These are phyloP conservation scores for Berberis thunbergii DNA, from an alignment of 164 flowering plant genomes.

Conservation along the genomic window DNA sequence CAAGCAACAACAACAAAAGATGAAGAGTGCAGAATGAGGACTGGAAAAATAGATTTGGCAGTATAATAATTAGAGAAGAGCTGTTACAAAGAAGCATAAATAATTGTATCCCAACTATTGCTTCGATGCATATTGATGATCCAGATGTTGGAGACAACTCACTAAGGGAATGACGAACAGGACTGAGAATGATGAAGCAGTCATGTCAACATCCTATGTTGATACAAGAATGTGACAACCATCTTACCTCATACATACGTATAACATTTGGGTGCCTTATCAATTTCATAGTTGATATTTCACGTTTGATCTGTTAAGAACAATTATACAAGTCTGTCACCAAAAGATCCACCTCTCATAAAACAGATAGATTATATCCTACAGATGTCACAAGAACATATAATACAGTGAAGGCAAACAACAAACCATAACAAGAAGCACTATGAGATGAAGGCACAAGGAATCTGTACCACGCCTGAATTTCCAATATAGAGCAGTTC, in stretches of 20 bases:
- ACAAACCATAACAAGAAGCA: not conserved
- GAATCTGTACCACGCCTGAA: too few species aligned
- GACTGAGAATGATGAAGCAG: not conserved
- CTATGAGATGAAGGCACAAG: too few species aligned
- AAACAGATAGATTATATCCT: not conserved
- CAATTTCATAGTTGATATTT: slow-evolving; percentile 88
- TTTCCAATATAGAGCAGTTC: too few species aligned
- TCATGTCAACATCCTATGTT: not conserved
- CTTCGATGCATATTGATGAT: too few species aligned
- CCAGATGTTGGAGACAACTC: too few species aligned
- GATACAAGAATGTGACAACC: not conserved
- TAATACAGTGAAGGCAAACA: not conserved
- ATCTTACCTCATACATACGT: slow-evolving; percentile 74
- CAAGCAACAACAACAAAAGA: not conserved
- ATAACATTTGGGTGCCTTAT: slow-evolving; percentile 88
- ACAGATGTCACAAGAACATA: not conserved
- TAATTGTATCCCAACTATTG: too few species aligned
- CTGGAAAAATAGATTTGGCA: too few species aligned
- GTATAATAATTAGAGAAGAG: too few species aligned
- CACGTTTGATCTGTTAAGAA: slow-evolving; percentile 77
- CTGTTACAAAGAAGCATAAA: too few species aligned
- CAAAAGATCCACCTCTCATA: not conserved
- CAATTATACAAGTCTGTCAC: slow-evolving; percentile 1
- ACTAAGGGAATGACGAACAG: not conserved
- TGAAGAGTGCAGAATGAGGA: too few species aligned